These are phyloP conservation scores for Pestalotiopsis sp. DNA, from an alignment of 2,329 filamentous ascomycete species.

Conservation along the genomic window DNA sequence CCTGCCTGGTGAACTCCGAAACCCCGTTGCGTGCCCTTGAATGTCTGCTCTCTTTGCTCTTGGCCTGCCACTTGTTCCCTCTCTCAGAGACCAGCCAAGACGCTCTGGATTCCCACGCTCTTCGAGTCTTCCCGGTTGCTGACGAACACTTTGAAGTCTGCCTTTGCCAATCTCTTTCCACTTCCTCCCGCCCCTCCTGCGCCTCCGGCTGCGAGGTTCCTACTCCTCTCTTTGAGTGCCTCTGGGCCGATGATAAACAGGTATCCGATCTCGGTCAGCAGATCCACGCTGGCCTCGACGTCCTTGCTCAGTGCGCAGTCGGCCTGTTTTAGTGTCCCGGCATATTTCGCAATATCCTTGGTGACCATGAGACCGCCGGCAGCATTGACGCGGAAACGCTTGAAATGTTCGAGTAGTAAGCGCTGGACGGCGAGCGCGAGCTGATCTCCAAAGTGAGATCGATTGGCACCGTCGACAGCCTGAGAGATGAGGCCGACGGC, in stretches of 20 bases:
- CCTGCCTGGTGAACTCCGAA: background rate
- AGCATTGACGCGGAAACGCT: slow-evolving; percentile 89
- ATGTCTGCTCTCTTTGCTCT: background rate
- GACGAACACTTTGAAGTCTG: slow-evolving; percentile 82
- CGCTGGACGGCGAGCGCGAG: slow-evolving; percentile 77
- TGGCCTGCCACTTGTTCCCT: background rate
- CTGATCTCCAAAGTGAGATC: slow-evolving; percentile 81
- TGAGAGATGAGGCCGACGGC: slow-evolving; percentile 64
- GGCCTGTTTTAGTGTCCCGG: slow-evolving; percentile 74
- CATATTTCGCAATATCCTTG: slow-evolving; percentile 94
- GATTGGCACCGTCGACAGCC: slow-evolving; percentile 81
- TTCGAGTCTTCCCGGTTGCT: slow-evolving; percentile 81
- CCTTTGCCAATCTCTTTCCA: slow-evolving; percentile 60
- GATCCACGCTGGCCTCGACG: slow-evolving; percentile 72
- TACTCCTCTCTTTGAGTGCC: slow-evolving; percentile 70
- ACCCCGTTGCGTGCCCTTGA: background rate
- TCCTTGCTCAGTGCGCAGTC: slow-evolving; percentile 73
- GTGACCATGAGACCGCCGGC: slow-evolving; percentile 93
- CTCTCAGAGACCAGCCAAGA: slow-evolving; percentile 64
- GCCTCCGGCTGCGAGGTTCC: slow-evolving; percentile 48
- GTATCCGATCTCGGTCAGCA: slow-evolving; percentile 90
- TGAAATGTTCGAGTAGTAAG: slow-evolving; percentile 88
- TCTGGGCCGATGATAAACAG: slow-evolving; percentile 91
- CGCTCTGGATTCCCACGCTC: slow-evolving; percentile 79
- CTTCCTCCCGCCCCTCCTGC: slow-evolving; percentile 34